phyloP scores from a whole-genome alignment of 202 grass and related monocot species.

The Hordeum pubiflorum region DNA sequence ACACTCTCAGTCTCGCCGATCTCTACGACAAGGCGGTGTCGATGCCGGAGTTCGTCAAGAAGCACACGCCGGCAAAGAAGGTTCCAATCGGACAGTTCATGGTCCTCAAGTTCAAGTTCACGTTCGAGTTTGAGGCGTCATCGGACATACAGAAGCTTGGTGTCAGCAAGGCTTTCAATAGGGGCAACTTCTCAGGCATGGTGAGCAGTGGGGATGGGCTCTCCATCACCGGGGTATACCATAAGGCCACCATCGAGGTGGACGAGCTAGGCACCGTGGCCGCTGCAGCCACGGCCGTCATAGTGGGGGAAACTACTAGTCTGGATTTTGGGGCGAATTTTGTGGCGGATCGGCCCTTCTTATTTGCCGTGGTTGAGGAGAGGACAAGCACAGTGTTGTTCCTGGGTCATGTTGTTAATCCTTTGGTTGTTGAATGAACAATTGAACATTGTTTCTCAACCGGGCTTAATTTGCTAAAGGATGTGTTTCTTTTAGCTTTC shows the following conservation, averaged over 20 bases:
- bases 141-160: slow-evolving; percentile 9
- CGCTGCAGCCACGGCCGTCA: neutral
- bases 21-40: slow-evolving; percentile 22
- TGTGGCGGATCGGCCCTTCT: slow-evolving; percentile 8
- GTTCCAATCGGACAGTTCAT: slow-evolving; percentile 21
- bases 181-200: slow-evolving; percentile 15
- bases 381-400: slow-evolving; percentile 1
- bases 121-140: slow-evolving; percentile 25
- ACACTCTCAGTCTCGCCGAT: neutral
- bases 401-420: slow-evolving; percentile 22
- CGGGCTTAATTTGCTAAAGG: neutral
- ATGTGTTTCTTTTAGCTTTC: neutral
- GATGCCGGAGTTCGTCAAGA: slow-evolving; percentile 27
- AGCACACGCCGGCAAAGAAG: slow-evolving; percentile 3
- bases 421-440: neutral
- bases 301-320: neutral
- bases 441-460: neutral
- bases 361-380: slow-evolving; percentile 14
- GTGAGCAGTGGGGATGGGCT: neutral
- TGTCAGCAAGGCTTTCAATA: neutral
- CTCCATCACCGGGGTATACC: neutral
- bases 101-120: slow-evolving; percentile 45
- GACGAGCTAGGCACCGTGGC: neutral
- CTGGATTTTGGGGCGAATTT: neutral
- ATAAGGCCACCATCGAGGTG: slow-evolving; percentile 26